Evolutionary conservation across 129 eudicot species (phyloP).

Genomic region (Helichrysum umbraculigerum): DNA sequence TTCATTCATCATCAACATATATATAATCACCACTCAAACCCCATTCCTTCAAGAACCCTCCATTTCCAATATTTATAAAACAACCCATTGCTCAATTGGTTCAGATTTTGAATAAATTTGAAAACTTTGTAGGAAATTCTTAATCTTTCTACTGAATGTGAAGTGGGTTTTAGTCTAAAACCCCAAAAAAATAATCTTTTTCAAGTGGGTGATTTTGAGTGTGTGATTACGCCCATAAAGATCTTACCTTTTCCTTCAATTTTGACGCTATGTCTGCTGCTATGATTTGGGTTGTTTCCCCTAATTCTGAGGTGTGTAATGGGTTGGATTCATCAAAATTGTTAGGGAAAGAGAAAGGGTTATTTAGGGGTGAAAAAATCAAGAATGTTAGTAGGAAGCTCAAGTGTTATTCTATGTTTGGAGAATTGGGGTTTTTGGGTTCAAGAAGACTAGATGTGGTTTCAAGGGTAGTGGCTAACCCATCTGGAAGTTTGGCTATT

Average conservation of each 20-base stretch:
- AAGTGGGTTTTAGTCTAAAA: constrained; percentile 29
- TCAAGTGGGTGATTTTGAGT: constrained; percentile 17
- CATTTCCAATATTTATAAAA: constrained; percentile 18
- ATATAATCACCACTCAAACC: background rate
- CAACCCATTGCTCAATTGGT: background rate
- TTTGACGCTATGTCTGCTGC: constrained; percentile 63
- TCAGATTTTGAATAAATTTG: constrained; percentile 2
- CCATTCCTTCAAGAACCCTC: constrained; percentile 6
- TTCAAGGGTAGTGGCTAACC: constrained; percentile 70
- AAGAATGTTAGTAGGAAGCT: constrained; percentile 43
- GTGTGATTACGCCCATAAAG: constrained; percentile 7
- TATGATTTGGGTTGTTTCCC: constrained; percentile 66
- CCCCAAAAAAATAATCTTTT: constrained; percentile 12
- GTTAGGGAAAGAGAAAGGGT: constrained; percentile 27
- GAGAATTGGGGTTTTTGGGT: constrained; percentile 37
- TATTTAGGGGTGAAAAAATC: constrained; percentile 33
- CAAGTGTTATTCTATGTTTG: constrained; percentile 33
- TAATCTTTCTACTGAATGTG: constrained; percentile 29
- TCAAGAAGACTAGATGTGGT: constrained; percentile 35
- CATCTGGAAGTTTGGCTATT: constrained; percentile 62
- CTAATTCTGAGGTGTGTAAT: constrained; percentile 57
- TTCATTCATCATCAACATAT: constrained; percentile 11
- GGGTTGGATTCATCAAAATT: constrained; percentile 45
- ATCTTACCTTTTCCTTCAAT: background rate
- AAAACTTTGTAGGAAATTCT: background rate